Evolutionary conservation across 768 basidiomycete genomes (phyloP), one percentile per base, ranked within the genome.

Genomic region (Solioccasus polychromus): DNA sequence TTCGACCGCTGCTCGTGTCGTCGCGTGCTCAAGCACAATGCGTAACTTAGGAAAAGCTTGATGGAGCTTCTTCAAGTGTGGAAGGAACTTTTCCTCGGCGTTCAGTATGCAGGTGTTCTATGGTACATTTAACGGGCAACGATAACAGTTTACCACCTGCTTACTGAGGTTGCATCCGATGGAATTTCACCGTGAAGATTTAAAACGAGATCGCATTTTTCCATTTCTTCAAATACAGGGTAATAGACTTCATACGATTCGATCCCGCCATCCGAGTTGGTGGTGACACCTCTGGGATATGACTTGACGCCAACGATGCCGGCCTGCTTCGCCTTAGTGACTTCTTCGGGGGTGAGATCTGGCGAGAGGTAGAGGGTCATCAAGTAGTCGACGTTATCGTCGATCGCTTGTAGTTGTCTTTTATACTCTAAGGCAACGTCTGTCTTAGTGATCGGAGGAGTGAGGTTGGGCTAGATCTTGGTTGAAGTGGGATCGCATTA

Each of bases 151-250:
- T 31, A 39, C 26, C 17, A 26, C 29, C 46, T 54, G 36, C 81
- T 57, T 70, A 82, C 75, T 47, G 74, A 68, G 34, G 68, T 53
- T 4, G 82, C 65, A 53, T 93, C 85, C n/a, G 93, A 94, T 10
- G 96, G 94, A 18, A 98, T 80, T 70, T 99, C 96, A 18, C 96
- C 96, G 54, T 99, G 96, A 28, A 99, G 75, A 69, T 98, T 98
- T 34, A 99, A 76, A 17, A 98, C 93, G 81, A 99, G 85, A 60
- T 83, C 89, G 22, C 82, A 85, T 59, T 89, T 83, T 69, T 97
- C 83, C 94, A 98, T 97, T 29, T 83, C 88, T 57, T 82, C 82
- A 62, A 99, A 98, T 25, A 96, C 80, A 17, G 88, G 85, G 66
- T 97, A 96, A 63, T 95, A 99, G 2, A 79, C 75, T 56, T 89